Evolutionary conservation across 2,329 filamentous ascomycete species (phyloP).

Genomic region (Nothopassalora personata): DNA sequence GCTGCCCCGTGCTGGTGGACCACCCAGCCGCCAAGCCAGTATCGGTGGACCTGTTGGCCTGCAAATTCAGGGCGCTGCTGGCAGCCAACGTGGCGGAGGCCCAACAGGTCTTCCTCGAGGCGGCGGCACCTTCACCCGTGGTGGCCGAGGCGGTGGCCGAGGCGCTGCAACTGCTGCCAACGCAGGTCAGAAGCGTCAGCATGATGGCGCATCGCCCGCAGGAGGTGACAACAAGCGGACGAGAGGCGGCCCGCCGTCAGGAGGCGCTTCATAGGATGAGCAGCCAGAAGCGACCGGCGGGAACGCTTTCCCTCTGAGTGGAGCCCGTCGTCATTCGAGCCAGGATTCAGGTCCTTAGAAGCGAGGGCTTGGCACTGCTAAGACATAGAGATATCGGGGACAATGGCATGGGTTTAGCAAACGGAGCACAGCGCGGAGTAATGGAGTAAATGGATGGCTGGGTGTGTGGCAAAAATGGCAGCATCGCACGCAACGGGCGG

Average conservation of each 20-base stretch:
- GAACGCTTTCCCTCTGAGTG: neutral
- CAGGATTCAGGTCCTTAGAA: neutral
- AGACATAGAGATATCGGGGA: neutral
- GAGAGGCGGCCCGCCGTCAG: slow-evolving; percentile 22
- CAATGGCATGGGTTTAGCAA: neutral
- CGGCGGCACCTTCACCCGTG: slow-evolving; percentile 20
- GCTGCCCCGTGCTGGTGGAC: neutral
- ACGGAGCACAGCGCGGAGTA: neutral
- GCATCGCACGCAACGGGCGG: neutral
- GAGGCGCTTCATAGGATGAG: slow-evolving; percentile 14
- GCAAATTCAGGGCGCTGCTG: slow-evolving; percentile 12
- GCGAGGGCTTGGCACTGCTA: neutral
- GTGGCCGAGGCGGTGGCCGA: slow-evolving; percentile 21
- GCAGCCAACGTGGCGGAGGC: slow-evolving; percentile 8
- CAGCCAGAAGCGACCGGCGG: neutral
- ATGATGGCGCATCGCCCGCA: slow-evolving; percentile 27
- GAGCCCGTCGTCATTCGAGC: neutral
- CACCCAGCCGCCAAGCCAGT: slow-evolving; percentile 9
- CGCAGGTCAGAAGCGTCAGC: slow-evolving; percentile 31
- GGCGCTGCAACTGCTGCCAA: slow-evolving; percentile 20
- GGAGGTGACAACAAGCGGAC: slow-evolving; percentile 29
- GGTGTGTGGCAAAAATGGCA: neutral
- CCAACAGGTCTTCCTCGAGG: slow-evolving; percentile 21
- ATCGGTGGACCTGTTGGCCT: slow-evolving; percentile 8
- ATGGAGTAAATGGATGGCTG: neutral